A percentile compares a stretch with the other conserved stretches of the same genome.
Conservation (phyloP, 116 monocot species). For the Phalaenopsis hybrid region DNA sequence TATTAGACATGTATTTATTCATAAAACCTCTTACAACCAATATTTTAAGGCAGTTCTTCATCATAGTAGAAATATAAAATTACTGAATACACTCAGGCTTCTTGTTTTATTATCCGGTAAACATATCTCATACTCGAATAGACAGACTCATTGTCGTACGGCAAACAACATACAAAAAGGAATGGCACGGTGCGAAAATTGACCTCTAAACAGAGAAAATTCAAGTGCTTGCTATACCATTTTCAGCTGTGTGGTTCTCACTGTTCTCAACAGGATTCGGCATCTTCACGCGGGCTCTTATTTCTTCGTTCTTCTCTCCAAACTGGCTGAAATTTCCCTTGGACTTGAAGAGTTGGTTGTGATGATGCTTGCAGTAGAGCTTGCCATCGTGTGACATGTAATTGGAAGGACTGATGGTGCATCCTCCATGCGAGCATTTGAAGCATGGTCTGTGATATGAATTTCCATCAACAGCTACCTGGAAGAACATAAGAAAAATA, state of each 20-base stretch:
- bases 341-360: constrained; percentile 40
- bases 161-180: background rate
- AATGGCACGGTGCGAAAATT: background rate
- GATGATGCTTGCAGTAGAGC: constrained; percentile 57
- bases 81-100: background rate
- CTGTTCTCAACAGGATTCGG: background rate
- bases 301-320: constrained; percentile 18
- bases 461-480: constrained; percentile 42
- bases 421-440: constrained; percentile 49
- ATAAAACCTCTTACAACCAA: background rate
- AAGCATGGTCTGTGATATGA: constrained; percentile 51
- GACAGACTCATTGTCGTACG: background rate
- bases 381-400: constrained; percentile 44
- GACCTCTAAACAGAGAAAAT: background rate
- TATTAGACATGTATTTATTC: background rate
- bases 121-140: background rate
- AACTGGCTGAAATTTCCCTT: constrained; percentile 52
- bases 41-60: background rate
- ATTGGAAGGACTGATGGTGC: constrained; percentile 45
- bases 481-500: background rate
- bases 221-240: background rate
- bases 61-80: background rate
- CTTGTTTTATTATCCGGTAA: background rate
- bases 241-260: constrained; percentile 10
- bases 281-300: constrained; percentile 3